These are phyloP conservation scores for Aspergillus sp. DNA, from an alignment of 2,329 filamentous ascomycete species.

Conservation along the genomic window DNA sequence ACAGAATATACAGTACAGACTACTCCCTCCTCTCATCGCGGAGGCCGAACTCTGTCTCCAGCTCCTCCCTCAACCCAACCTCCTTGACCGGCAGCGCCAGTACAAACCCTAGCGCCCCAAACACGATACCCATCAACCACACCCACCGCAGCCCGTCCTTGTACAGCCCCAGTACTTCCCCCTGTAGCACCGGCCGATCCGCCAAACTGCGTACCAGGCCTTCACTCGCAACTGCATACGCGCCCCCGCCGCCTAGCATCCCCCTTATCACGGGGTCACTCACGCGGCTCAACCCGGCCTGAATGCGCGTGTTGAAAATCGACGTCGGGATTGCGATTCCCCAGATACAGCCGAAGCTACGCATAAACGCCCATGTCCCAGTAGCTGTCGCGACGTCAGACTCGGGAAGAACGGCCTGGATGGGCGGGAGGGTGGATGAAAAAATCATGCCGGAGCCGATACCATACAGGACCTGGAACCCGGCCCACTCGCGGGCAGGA, in stretches of 20 bases:
- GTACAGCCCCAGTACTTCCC: conserved; percentile 10
- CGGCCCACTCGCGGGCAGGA: background rate
- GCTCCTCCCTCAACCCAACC: conserved; percentile 15
- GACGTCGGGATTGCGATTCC: background rate
- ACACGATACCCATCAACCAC: conserved; percentile 19
- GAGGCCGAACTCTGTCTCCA: conserved; percentile 15
- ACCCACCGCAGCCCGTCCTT: conserved; percentile 12
- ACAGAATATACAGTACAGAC: too few relatives aligned
- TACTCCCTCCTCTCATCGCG: background rate
- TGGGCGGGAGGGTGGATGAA: background rate
- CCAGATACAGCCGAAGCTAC: conserved; percentile 1
- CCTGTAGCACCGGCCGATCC: background rate
- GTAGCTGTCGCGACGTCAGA: background rate
- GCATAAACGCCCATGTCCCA: conserved; percentile 6
- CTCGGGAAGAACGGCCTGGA: background rate
- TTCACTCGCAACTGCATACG: conserved; percentile 21
- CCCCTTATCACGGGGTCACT: conserved; percentile 6
- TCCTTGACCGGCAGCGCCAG: conserved; percentile 17
- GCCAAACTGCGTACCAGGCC: conserved; percentile 8
- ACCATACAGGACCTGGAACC: background rate
- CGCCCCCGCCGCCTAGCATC: conserved; percentile 17
- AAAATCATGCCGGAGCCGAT: conserved; percentile 2
- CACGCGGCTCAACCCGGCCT: conserved; percentile 9
- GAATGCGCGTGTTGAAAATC: background rate
- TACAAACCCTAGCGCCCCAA: conserved; percentile 17